Evolutionary conservation across 1,139 yeast genomes (phyloP).

Genomic region (Scheffersomyces segobiensis): DNA sequence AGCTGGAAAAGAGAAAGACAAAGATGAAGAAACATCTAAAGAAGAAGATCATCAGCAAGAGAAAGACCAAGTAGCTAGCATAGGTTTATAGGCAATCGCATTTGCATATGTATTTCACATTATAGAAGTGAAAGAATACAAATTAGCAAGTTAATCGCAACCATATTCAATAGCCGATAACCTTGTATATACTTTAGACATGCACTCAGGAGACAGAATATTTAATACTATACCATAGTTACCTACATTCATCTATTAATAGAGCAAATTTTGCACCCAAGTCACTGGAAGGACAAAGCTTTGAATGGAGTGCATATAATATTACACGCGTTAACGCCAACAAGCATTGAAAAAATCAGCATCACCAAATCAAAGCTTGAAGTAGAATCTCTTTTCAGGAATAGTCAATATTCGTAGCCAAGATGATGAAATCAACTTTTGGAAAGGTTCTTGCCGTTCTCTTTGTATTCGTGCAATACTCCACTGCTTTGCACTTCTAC

Average conservation of each 20-base stretch:
- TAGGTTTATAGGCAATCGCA: not conserved
- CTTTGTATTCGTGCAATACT: conserved; percentile 13
- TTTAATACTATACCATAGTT: too few species aligned
- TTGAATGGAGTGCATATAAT: not conserved
- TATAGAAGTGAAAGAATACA: not conserved
- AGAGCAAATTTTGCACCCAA: not conserved
- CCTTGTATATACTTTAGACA: not conserved
- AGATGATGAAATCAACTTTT: not conserved
- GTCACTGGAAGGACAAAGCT: not conserved
- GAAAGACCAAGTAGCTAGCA: conserved; percentile 27
- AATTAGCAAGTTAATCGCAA: not conserved
- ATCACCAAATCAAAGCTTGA: not conserved
- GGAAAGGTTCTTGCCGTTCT: conserved; percentile 7
- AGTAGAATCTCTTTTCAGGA: not conserved
- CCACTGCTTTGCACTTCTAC: conserved; percentile 45
- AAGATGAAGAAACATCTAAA: conserved; percentile 92
- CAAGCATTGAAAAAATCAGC: not conserved
- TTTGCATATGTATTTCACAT: not conserved
- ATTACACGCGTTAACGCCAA: not conserved
- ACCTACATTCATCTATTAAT: not conserved
- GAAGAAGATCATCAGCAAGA: conserved; percentile 69
- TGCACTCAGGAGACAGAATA: not conserved
- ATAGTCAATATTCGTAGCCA: not conserved
- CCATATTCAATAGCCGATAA: not conserved
- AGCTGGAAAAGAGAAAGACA: conserved; percentile 83